Conservation (phyloP, 139 green algal species). For the Asterochloris sp. region DNA sequence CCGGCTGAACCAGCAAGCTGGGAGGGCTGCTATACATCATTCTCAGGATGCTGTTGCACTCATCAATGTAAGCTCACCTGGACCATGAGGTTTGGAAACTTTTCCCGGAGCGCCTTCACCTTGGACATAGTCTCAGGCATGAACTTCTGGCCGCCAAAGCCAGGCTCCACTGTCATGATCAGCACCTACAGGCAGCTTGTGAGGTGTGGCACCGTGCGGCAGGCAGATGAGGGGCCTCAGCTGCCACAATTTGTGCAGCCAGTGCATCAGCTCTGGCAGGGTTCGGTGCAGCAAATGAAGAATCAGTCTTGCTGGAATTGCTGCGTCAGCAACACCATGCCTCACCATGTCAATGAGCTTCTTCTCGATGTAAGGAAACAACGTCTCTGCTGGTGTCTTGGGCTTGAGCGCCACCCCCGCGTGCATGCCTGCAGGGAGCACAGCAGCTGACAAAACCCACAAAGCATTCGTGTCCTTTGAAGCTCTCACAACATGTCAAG, state of each 20-base stretch:
- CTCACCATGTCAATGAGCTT: slow-evolving; percentile 60
- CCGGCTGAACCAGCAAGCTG: too few relatives aligned
- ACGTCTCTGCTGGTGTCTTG: slow-evolving; percentile 54
- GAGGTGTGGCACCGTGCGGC: neutral
- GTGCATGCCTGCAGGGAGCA: slow-evolving; percentile 67
- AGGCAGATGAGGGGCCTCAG: neutral
- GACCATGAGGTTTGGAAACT: slow-evolving; percentile 63
- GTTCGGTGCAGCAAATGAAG: neutral
- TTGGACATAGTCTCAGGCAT: slow-evolving; percentile 59
- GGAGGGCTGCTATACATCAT: too few relatives aligned
- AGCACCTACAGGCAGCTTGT: slow-evolving; percentile 54
- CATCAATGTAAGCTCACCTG: slow-evolving; percentile 37
- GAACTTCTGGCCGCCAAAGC: slow-evolving; percentile 90
- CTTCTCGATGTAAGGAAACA: slow-evolving; percentile 36
- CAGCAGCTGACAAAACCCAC: too few relatives aligned
- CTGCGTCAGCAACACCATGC: slow-evolving; percentile 35
- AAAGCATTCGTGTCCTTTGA: too few relatives aligned
- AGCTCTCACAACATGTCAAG: too few relatives aligned
- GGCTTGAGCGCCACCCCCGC: slow-evolving; percentile 75
- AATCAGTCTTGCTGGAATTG: neutral
- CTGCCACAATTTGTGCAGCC: neutral
- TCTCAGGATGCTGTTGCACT: too few relatives aligned
- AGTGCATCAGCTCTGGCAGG: neutral
- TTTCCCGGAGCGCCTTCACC: slow-evolving; percentile 47
- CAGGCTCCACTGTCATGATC: slow-evolving; percentile 79